Conservation (phyloP, 2,329 filamentous ascomycete genomes). For the Didymellaceae sp. region DNA sequence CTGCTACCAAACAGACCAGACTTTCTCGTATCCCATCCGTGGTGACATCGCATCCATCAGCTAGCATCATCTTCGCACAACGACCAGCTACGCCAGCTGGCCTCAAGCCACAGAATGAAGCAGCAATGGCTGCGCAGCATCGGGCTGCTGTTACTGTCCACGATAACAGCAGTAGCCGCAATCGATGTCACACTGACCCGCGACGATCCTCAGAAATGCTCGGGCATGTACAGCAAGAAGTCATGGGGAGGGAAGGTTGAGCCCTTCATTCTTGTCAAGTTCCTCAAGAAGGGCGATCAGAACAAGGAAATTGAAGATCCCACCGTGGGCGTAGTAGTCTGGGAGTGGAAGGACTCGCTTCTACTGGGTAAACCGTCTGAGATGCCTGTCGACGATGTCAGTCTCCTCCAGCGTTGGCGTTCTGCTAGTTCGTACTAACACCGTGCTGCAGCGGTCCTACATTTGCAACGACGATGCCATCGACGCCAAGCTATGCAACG, state of each 20-base stretch:
- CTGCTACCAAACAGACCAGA: background rate
- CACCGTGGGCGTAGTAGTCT: constrained; percentile 83
- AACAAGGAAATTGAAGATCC: constrained; percentile 70
- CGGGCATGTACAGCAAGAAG: constrained; percentile 91
- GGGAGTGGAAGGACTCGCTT: constrained; percentile 88
- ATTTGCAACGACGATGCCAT: constrained; percentile 81
- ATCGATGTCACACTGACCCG: constrained; percentile 47
- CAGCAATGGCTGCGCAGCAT: constrained; percentile 38
- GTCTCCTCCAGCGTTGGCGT: constrained; percentile 12
- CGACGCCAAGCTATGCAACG: constrained; percentile 72
- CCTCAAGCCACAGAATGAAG: constrained; percentile 33
- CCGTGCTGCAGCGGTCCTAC: constrained; percentile 61
- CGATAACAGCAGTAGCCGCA: constrained; percentile 42
- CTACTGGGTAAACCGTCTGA: constrained; percentile 71
- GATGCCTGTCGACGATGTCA: constrained; percentile 34
- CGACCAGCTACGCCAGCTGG: constrained; percentile 38
- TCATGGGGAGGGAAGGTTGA: constrained; percentile 88
- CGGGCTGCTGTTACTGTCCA: constrained; percentile 43
- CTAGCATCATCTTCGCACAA: constrained; percentile 1
- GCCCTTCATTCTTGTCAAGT: constrained; percentile 87
- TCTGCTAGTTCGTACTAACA: background rate
- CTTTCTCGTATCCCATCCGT: background rate
- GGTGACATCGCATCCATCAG: background rate
- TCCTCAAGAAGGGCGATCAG: constrained; percentile 62
- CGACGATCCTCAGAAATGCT: constrained; percentile 81